These are phyloP conservation scores for Dysphania ambrosioides DNA, from an alignment of 148 eudicot genomes.

Conservation along the genomic window DNA sequence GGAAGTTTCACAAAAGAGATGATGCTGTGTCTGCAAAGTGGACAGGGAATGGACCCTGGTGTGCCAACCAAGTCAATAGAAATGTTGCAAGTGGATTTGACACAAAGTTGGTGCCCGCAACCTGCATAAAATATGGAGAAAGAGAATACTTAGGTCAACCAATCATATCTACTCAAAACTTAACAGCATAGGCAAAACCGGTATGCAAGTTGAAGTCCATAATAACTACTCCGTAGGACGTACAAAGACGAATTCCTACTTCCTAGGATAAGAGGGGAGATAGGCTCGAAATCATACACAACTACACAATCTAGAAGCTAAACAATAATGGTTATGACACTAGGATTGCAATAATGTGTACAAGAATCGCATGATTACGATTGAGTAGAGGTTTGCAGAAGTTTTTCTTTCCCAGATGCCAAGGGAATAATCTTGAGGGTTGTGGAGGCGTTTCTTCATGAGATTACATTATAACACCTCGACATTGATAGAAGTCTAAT, in stretches of 20 bases:
- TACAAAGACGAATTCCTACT: neutral
- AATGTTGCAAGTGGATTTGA: constrained; percentile 70
- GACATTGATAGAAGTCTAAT: no score
- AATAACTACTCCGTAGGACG: neutral
- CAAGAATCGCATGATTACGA: neutral
- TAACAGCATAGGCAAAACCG: no score
- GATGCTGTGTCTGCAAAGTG: constrained; percentile 80
- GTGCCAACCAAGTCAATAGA: constrained; percentile 60
- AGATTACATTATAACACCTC: no score
- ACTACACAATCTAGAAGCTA: neutral
- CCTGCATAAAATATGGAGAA: constrained; percentile 40
- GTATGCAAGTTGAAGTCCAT: no score
- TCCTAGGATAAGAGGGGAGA: neutral
- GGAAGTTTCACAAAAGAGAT: constrained; percentile 63
- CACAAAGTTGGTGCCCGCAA: constrained; percentile 85
- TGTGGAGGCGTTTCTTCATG: no score
- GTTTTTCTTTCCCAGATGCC: neutral
- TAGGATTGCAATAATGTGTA: neutral
- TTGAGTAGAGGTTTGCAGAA: neutral
- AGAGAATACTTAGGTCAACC: no score
- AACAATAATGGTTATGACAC: neutral
- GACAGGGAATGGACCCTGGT: constrained; percentile 94
- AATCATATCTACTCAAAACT: no score
- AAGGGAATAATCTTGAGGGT: no score
- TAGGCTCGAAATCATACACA: neutral